These are phyloP conservation scores for Leishmania martiniquensis DNA, from an alignment of 208 protist genomes.

Conservation along the genomic window DNA sequence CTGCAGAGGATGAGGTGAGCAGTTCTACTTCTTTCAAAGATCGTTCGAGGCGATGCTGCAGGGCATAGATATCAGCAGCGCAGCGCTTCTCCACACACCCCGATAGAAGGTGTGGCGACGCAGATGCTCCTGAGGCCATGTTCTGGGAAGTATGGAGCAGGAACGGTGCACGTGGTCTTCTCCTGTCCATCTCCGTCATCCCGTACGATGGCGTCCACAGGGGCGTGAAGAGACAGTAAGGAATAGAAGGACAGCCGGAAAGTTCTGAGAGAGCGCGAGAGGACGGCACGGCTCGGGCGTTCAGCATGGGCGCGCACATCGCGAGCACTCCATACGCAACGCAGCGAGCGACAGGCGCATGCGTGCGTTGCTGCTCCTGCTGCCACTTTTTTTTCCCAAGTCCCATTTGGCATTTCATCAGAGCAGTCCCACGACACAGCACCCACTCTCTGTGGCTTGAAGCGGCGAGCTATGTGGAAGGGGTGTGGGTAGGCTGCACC, in stretches of 20 bases:
- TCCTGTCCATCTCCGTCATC: background rate
- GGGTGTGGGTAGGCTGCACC: background rate
- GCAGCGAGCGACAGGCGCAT: background rate
- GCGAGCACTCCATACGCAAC: background rate
- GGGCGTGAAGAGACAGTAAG: background rate
- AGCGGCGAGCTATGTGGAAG: background rate
- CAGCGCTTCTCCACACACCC: conserved; percentile 3
- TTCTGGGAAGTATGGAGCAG: background rate
- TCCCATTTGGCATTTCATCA: background rate
- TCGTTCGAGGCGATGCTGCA: conserved; percentile 15
- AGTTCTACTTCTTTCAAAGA: conserved; percentile 3
- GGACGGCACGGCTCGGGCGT: background rate
- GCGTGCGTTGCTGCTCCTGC: background rate
- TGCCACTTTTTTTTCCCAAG: too few relatives aligned
- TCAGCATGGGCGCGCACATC: background rate
- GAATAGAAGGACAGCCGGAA: background rate
- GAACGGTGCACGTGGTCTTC: background rate
- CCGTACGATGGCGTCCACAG: background rate
- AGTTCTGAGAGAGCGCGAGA: background rate
- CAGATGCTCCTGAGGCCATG: background rate
- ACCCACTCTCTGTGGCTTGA: background rate
- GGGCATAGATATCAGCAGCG: conserved; percentile 19
- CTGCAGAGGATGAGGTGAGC: background rate
- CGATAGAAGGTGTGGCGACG: background rate
- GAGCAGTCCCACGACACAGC: background rate